Evolutionary conservation across 257 asterid species (phyloP), one percentile per base, ranked within the genome.

Genomic region (Petunia secreta): DNA sequence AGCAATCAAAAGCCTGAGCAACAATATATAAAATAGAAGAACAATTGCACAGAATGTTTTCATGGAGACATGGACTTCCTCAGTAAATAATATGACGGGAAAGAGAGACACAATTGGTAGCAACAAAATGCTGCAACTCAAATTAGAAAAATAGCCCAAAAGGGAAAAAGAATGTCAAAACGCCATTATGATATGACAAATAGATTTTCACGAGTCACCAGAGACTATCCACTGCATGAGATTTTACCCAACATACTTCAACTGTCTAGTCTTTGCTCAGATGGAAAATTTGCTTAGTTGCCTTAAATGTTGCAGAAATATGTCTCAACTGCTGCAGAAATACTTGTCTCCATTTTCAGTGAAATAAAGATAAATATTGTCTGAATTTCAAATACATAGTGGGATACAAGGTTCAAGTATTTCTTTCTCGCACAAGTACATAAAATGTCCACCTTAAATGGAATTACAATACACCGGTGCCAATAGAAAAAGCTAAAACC

Each of bases 1-100:
- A 50, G 62, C 25, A 34, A 34, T 57, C 81, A 85, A 77, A 85
- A 60, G 44, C 65, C 76, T 15, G 74, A 82, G 82, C 82, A 67
- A 81, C 75, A 46, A 79, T 36, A 8, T 34, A 16, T 53, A 57
- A 25, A n/a, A 6, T 5, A n/a, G 62, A 81, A 36, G 67, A 78
- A 76, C 54, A 62, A 25, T 46, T 40, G 58, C 66, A 25, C 25
- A 34, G 44, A 71, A 13, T 2, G 1, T 71, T 43, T 52, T 52
- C 50, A 71, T 71, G 25, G 25, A 25, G 25, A 25, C 2, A 34
- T 25, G 62, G 62, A 71, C 59, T 34, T 9, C 34, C 58, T 48
- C 6, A 71, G 50, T 25, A 48, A 15, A 34, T 50, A 10, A 71
- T 71, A 25, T 34, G 34, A 34, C 11, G 44, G 77, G 34, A 50